These are phyloP conservation scores for Gossypium ekmanianum DNA, from an alignment of 345 rosid genomes.

Conservation along the genomic window DNA sequence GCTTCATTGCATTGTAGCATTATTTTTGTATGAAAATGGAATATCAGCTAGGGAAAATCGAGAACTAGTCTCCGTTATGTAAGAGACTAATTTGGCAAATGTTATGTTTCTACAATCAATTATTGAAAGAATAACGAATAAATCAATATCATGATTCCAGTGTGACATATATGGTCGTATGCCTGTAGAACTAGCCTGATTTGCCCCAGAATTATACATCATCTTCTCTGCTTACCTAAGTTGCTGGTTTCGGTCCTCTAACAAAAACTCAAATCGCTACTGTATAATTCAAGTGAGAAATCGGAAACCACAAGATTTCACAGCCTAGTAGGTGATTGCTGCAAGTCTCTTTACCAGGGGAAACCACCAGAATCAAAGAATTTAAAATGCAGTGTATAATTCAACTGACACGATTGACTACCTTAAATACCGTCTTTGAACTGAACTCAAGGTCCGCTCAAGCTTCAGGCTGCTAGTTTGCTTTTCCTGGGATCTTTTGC, in stretches of 20 bases:
- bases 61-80: slow-evolving; percentile 5
- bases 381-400: neutral
- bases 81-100: neutral
- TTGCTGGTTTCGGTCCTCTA: slow-evolving; percentile 17
- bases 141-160: slow-evolving; percentile 20
- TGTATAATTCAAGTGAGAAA: neutral
- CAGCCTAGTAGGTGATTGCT: slow-evolving; percentile 15
- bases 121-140: slow-evolving; percentile 27
- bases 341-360: slow-evolving; percentile 2
- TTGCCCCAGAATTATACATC: slow-evolving; percentile 17
- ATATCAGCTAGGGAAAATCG: neutral
- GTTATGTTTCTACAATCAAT: slow-evolving; percentile 13
- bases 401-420: slow-evolving; percentile 8
- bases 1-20: no score
- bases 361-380: slow-evolving; percentile 15
- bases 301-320: slow-evolving; percentile 15
- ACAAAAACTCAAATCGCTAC: slow-evolving; percentile 13
- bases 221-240: slow-evolving; percentile 12
- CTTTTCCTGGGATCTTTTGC: slow-evolving; percentile 44
- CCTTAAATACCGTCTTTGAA: slow-evolving; percentile 22
- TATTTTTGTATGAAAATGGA: no score
- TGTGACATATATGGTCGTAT: slow-evolving; percentile 5
- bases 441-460: slow-evolving; percentile 27
- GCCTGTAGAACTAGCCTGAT: slow-evolving; percentile 24
- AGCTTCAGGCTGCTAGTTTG: slow-evolving; percentile 19